Evolutionary conservation across 768 basidiomycete species (phyloP).

Genomic region (Strobilomyces dryophilus): DNA sequence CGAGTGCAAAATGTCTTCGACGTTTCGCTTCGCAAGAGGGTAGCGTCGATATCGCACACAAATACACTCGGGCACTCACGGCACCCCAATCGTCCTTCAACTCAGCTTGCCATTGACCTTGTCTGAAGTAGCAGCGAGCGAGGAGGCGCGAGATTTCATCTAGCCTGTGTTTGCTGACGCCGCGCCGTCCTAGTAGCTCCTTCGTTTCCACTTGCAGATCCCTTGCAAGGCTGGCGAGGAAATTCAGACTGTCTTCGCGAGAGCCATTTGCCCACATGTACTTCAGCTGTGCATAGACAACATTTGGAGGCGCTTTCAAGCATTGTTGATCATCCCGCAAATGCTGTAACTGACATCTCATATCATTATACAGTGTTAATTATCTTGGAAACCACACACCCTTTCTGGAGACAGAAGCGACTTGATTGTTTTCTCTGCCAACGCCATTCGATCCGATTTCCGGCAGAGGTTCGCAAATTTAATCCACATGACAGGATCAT

Average conservation of each 20-base stretch:
- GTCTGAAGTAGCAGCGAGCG: conserved; percentile 94
- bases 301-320: conserved; percentile 84
- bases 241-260: conserved; percentile 72
- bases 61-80: conserved; percentile 41
- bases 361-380: not conserved
- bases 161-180: conserved; percentile 56
- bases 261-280: conserved; percentile 91
- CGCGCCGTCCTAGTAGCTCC: conserved; percentile 47
- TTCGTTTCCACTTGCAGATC: conserved; percentile 66
- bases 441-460: conserved; percentile 88
- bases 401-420: conserved; percentile 78
- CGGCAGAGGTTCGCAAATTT: conserved; percentile 98
- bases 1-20: conserved; percentile 77
- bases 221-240: conserved; percentile 64
- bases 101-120: conserved; percentile 90
- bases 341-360: conserved; percentile 36
- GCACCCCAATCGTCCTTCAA: conserved; percentile 75
- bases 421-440: conserved; percentile 96
- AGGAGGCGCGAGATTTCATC: conserved; percentile 77
- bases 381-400: conserved; percentile 32
- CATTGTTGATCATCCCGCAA: conserved; percentile 49
- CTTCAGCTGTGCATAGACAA: conserved; percentile 94
- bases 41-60: conserved; percentile 7
- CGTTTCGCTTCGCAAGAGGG: conserved; percentile 52
- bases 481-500: conserved; percentile 98